Base-by-base conservation (phyloP, 1,284 basidiomycete species). In the Rhodotorula mucilaginosa region DNA sequence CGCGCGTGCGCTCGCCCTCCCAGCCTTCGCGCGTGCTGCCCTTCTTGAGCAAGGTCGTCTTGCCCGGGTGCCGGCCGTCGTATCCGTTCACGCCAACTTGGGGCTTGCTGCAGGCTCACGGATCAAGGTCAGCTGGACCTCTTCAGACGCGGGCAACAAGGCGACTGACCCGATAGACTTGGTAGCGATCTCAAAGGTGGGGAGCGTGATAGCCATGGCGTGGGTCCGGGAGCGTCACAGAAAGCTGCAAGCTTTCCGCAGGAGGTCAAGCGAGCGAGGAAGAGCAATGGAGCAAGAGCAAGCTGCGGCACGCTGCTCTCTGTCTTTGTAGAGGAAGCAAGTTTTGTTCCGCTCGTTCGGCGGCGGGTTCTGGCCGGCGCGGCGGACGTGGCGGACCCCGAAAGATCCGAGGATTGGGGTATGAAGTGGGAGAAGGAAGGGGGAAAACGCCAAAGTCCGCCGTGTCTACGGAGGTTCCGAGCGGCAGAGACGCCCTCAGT, bases 11-110 rank as follows among this genome's bases (percentile, higher is more conserved):
- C 54, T 64, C 61, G 47, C 67, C 67, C 15, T 64, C 61, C 57
- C 47, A 68, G n/a, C 67, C 67, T 13, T 64, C 56, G 49, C 67
- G 61, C 1, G 67, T 64, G 7, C n/a, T 48, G 48, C 67, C 67
- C 26, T 26, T 39, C 61, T 68, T 62, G 44, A 68, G 61, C 34
- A 54, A 52, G 2, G 62, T 64, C 44, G 51, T 64, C 52, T 56
- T 15, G 58, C 67, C 61, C 4, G 58, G 62, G n/a, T 69, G 26
- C 48, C 39, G 51, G 18, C 58, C 67, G 26, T 64, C 62, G 48
- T 59, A 69, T 19, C 67, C 67, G 49, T 64, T 69, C 31, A 64
- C 62, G 39, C 67, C 67, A 26, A 44, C 49, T 8, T 58, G 21
- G 31, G 61, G 61, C 39, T 57, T 49, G 58, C 67, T 64, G 47